Evolutionary conservation across 1,284 basidiomycete species (phyloP), one percentile per base, ranked within the genome.

Genomic region (Lentinula novae-zelandiae): DNA sequence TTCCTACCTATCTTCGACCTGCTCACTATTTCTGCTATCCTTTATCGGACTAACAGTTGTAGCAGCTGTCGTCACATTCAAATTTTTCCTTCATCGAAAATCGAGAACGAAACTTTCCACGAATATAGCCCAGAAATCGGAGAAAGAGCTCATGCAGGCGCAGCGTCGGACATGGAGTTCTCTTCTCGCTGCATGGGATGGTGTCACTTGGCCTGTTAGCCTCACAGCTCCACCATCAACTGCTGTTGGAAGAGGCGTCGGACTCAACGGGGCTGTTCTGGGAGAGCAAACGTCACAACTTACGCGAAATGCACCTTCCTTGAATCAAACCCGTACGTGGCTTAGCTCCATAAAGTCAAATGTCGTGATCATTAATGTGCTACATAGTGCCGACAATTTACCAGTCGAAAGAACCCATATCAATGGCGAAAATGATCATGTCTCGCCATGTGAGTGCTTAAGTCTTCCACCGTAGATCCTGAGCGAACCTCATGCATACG

Each of bases 351-450:
- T 54, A 44, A 12, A 10, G 53, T 53, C 48, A 1, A 20, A 10
- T 31, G 31, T 15, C 20, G 44, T 20, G 27, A 27, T 9, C 27
- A 5, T 53, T 55, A 61, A 1, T 20, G 22, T 57, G 55, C 38
- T 55, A 27, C 31, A 6, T 60, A 78, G 77, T 74, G 52, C 74
- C 77, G 20, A 70, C 76, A 5, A 61, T 77, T 39, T 78, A 78
- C 65, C 69, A 76, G 64, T 69, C 73, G 42, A 72, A 77, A 49
- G 72, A 72, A 33, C 77, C 77, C 38, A 69, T 74, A 20, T 78
- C 76, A 5, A 78, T 78, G 76, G 77, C 77, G 2, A 79, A 79
- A 64, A 76, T 79, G 67, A 79, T 79, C 63, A 79, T 79, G 77
- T 78, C 76, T 36, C 72, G 77, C 69, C 77, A 79, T 73, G 75